These are phyloP conservation scores for Nitzschia putrida DNA, from an alignment of 108 stramenopile genomes.

Conservation along the genomic window DNA sequence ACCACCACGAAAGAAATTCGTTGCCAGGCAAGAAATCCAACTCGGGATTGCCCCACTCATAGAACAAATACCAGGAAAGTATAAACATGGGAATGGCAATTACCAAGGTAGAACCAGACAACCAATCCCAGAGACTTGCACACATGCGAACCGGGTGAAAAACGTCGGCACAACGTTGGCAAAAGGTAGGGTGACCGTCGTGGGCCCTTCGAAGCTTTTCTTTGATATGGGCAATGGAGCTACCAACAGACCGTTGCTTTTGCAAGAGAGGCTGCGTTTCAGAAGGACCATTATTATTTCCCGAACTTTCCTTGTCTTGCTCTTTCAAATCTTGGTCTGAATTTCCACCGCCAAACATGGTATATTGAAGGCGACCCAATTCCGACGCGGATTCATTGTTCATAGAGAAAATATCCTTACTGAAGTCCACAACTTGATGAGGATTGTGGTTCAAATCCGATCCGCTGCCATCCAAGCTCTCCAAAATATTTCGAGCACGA, in stretches of 20 bases:
- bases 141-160: conserved; percentile 10
- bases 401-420: too few relatives aligned
- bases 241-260: background rate
- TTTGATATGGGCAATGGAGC: background rate
- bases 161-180: background rate
- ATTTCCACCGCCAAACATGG: background rate
- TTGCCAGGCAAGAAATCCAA: conserved; percentile 59
- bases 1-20: conserved; percentile 66
- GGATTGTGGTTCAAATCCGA: background rate
- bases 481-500: conserved; percentile 18
- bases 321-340: background rate
- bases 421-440: background rate
- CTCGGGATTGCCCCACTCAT: conserved; percentile 62
- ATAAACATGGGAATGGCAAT: conserved; percentile 32
- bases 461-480: conserved; percentile 2
- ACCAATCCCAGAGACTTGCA: background rate
- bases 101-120: conserved; percentile 13
- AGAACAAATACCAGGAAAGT: conserved; percentile 43
- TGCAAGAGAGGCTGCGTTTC: conserved; percentile 2
- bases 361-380: conserved; percentile 4
- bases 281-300: background rate
- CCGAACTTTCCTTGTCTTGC: background rate
- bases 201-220: background rate
- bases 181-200: too few relatives aligned
- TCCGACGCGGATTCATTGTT: too few relatives aligned